Evolutionary conservation across 345 rosid species (phyloP).

Genomic region (Draba incana): DNA sequence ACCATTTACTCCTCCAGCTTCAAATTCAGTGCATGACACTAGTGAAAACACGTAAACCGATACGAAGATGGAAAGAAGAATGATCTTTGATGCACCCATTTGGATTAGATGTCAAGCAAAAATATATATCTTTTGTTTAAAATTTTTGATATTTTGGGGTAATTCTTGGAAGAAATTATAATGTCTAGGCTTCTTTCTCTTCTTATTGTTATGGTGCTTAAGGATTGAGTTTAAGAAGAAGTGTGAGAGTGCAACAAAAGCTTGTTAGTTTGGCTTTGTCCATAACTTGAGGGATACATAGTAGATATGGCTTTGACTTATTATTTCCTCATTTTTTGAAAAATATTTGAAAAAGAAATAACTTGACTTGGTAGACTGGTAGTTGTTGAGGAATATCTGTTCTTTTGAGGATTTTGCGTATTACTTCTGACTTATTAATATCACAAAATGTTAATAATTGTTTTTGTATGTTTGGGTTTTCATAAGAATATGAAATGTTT

Average conservation of each 20-base stretch:
- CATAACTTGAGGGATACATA: constrained; percentile 23
- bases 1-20: constrained; percentile 65
- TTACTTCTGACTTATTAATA: not conserved
- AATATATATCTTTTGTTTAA: not conserved
- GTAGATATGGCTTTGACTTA: constrained; percentile 13
- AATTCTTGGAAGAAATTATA: not conserved
- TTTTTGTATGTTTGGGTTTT: not conserved
- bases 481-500: not conserved
- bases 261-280: constrained; percentile 21
- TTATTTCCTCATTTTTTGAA: constrained; percentile 6
- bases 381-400: constrained; percentile 31
- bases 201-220: not conserved
- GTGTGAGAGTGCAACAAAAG: not conserved
- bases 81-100: constrained; percentile 30
- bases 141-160: constrained; percentile 8
- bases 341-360: not conserved
- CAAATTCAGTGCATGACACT: constrained; percentile 48
- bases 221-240: constrained; percentile 17
- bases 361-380: constrained; percentile 36
- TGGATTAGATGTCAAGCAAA: not conserved
- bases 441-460: too few relatives aligned
- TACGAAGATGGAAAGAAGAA: constrained; percentile 14
- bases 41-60: constrained; percentile 29
- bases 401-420: not conserved
- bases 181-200: not conserved